Base-by-base conservation (phyloP, 2,329 filamentous ascomycete genomes). In the Hypoxylon sp. region DNA sequence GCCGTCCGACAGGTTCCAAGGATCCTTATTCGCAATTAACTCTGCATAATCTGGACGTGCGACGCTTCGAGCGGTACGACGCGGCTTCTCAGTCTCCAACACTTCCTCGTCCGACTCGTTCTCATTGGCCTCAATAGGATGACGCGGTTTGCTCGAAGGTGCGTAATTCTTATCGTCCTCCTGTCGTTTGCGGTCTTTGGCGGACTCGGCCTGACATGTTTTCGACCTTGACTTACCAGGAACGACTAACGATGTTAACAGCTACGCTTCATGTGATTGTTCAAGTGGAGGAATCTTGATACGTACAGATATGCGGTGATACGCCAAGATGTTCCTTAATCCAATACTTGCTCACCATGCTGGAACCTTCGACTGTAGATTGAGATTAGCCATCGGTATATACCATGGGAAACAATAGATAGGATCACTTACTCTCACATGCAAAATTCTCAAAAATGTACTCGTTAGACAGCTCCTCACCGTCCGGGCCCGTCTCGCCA, bases 371-470 rank as follows among this genome's bases (percentile, higher is more conserved):
- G 46, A 77, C 76, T 77, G 49, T n/a, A 25, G 13, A 49, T 22
- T 30, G 25, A 61, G 30, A 69, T 71, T 59, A 53, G 64, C 22
- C 14, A 2, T 1, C 10, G 14, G 14, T 13, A 59, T 11, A 33
- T 31, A 30, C 11, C 1, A 48, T 25, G 20, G 17, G 14, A 37
- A 42, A n/a, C 1, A 17, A 10, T 14, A 11, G 14, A 27, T 42
- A 11, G n/a, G 13, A 27, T n/a, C 37, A 30, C 68, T 35, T 62
- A 76, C 77, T 74, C 70, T 75, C 69, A 14, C 65, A 73, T 10
- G 76, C 74, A 50, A 73, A 78, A 2, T 71, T 71, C n/a, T 76
- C 72, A 50, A 79, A 79, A 3, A 79, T 77, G n/a, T 69, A 70
- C 6, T 77, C 75, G 27, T 78, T 78, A 8, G 76, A 71, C n/a